These are phyloP conservation scores for Thalassiosira mediterranea DNA, from an alignment of 352 stramenopile genomes.

Conservation along the genomic window DNA sequence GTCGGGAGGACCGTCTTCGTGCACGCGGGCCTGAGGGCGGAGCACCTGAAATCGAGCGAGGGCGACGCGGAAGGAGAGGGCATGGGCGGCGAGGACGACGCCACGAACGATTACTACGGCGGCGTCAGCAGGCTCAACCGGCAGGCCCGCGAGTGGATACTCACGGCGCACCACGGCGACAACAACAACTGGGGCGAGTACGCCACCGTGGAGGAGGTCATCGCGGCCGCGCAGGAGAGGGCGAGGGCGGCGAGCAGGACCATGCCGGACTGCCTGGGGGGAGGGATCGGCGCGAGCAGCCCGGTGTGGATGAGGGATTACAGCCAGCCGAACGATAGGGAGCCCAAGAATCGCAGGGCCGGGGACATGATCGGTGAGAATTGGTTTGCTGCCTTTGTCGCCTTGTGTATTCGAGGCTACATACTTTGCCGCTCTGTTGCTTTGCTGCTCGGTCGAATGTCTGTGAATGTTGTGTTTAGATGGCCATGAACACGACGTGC, in stretches of 20 bases:
- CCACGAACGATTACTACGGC: slow-evolving; percentile 26
- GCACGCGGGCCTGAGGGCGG: slow-evolving; percentile 67
- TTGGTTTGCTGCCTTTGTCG: too few species aligned
- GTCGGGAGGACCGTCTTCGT: slow-evolving; percentile 75
- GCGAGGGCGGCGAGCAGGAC: slow-evolving; percentile 46
- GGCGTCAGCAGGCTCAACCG: slow-evolving; percentile 68
- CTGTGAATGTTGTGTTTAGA: too few species aligned
- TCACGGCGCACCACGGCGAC: slow-evolving; percentile 38
- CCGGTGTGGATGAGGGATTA: slow-evolving; percentile 82
- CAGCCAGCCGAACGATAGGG: slow-evolving; percentile 53
- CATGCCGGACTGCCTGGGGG: slow-evolving; percentile 67
- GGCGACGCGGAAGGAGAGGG: slow-evolving; percentile 9
- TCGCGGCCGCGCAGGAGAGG: slow-evolving; percentile 41
- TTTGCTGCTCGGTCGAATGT: too few species aligned
- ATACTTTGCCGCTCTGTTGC: too few species aligned
- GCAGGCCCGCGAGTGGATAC: slow-evolving; percentile 62
- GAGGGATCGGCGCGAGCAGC: slow-evolving; percentile 37
- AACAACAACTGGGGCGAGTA: slow-evolving; percentile 68
- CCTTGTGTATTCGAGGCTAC: too few species aligned
- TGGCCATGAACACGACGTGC: too few species aligned
- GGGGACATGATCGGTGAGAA: slow-evolving; percentile 55
- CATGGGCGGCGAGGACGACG: neutral
- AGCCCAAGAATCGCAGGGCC: slow-evolving; percentile 49
- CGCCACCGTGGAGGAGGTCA: slow-evolving; percentile 51
- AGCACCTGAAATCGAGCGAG: slow-evolving; percentile 54